Evolutionary conservation across 108 stramenopile species (phyloP).

Genomic region (Nitzschia sp.): DNA sequence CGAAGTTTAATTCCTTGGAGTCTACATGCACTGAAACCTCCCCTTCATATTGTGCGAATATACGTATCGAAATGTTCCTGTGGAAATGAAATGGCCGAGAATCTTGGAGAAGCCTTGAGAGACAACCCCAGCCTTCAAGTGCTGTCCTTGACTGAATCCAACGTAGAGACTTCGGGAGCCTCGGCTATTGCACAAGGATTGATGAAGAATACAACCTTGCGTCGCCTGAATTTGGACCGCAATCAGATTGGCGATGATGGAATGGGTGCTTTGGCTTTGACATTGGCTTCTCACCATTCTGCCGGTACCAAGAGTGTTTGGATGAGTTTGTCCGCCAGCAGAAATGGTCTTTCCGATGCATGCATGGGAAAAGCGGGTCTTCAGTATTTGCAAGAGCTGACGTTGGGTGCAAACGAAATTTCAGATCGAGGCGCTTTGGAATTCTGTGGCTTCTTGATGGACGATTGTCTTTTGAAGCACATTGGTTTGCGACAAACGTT

Average conservation of each 20-base stretch:
- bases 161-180: conserved; percentile 25
- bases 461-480: conserved; percentile 22
- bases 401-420: conserved; percentile 33
- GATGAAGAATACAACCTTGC: conserved; percentile 32
- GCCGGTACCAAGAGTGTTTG: neutral
- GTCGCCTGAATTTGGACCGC: conserved; percentile 51
- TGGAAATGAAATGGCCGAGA: conserved; percentile 22
- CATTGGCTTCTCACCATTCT: conserved; percentile 14
- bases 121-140: conserved; percentile 26
- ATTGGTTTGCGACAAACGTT: conserved; percentile 29
- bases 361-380: conserved; percentile 8
- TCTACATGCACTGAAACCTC: neutral
- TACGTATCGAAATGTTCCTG: conserved; percentile 30
- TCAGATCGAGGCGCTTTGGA: conserved; percentile 41
- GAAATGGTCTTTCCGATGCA: conserved; percentile 36
- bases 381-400: conserved; percentile 24
- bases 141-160: conserved; percentile 16
- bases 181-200: conserved; percentile 35
- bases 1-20: conserved; percentile 33
- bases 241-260: conserved; percentile 56
- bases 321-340: conserved; percentile 25
- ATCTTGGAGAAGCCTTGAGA: conserved; percentile 21
- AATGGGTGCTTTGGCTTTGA: conserved; percentile 27
- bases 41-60: conserved; percentile 27
- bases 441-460: conserved; percentile 23